Conservation (phyloP, 1,284 basidiomycete species). For the Entoloma clypeatum region DNA sequence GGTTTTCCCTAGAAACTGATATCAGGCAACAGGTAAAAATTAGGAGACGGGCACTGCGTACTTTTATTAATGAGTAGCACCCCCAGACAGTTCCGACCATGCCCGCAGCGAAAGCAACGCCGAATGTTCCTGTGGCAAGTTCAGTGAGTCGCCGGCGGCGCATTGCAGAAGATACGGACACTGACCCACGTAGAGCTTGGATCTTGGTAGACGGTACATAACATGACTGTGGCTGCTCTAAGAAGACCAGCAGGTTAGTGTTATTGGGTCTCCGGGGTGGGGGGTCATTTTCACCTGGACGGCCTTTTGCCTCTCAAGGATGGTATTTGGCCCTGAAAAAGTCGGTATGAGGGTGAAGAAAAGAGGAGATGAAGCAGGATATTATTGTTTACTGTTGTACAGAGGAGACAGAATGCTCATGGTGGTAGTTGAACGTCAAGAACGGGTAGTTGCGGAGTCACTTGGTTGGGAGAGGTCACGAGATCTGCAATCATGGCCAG, state of each 20-base stretch:
- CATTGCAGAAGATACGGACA: slow-evolving; percentile 3
- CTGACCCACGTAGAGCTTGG: slow-evolving; percentile 37
- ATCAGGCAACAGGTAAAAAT: not conserved
- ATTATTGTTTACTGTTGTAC: slow-evolving; percentile 42
- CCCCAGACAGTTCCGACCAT: slow-evolving; percentile 51
- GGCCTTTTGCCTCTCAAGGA: slow-evolving; percentile 59
- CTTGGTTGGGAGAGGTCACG: slow-evolving; percentile 24
- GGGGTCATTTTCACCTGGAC: slow-evolving; percentile 50
- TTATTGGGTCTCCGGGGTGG: slow-evolving; percentile 1
- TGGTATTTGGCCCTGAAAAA: slow-evolving; percentile 55
- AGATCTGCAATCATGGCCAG: slow-evolving; percentile 42
- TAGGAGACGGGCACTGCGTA: slow-evolving; percentile 29
- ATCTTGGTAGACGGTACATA: slow-evolving; percentile 36
- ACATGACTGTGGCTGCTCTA: slow-evolving; percentile 34
- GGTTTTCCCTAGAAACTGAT: slow-evolving; percentile 25
- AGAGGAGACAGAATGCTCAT: slow-evolving; percentile 45
- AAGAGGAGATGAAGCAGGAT: slow-evolving; percentile 1
- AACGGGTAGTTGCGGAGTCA: slow-evolving; percentile 40
- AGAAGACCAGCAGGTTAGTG: slow-evolving; percentile 10
- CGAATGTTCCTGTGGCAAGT: slow-evolving; percentile 46
- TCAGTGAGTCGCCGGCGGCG: slow-evolving; percentile 2
- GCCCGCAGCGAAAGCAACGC: slow-evolving; percentile 49
- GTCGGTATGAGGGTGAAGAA: slow-evolving; percentile 11
- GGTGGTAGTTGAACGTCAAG: slow-evolving; percentile 21
- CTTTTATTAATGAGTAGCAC: slow-evolving; percentile 47